Evolutionary conservation across 257 asterid species (phyloP).

Genomic region (Linaria vulgaris): DNA sequence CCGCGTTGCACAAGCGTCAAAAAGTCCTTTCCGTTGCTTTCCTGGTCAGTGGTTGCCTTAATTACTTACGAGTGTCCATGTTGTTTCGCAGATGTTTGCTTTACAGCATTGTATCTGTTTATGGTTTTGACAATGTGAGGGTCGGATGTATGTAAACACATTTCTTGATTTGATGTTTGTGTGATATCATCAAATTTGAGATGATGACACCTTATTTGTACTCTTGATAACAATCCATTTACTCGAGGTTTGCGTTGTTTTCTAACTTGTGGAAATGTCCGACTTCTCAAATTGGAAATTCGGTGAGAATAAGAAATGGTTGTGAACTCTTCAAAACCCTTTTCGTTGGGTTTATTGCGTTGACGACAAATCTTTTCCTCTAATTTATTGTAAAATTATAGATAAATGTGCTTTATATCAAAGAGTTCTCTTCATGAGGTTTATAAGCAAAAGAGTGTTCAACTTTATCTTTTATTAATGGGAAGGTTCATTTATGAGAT

Average conservation of each 20-base stretch:
- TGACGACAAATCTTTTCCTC: neutral
- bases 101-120: slow-evolving; percentile 1
- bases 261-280: neutral
- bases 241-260: neutral
- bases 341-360: neutral
- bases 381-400: neutral
- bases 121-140: neutral
- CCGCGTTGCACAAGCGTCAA: slow-evolving; percentile 73
- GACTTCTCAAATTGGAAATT: neutral
- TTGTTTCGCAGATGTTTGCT: neutral
- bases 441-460: neutral
- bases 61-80: neutral
- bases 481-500: neutral
- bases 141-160: neutral
- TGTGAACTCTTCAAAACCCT: neutral
- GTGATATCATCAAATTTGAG: neutral
- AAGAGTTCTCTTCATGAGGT: neutral
- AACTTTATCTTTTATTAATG: neutral
- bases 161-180: slow-evolving; percentile 4
- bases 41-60: slow-evolving; percentile 44
- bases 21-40: slow-evolving; percentile 86
- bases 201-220: neutral
- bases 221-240: neutral
- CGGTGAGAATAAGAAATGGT: neutral
- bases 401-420: neutral